Conservation (phyloP, 768 basidiomycete genomes). For the Leccinum disarticulatum region DNA sequence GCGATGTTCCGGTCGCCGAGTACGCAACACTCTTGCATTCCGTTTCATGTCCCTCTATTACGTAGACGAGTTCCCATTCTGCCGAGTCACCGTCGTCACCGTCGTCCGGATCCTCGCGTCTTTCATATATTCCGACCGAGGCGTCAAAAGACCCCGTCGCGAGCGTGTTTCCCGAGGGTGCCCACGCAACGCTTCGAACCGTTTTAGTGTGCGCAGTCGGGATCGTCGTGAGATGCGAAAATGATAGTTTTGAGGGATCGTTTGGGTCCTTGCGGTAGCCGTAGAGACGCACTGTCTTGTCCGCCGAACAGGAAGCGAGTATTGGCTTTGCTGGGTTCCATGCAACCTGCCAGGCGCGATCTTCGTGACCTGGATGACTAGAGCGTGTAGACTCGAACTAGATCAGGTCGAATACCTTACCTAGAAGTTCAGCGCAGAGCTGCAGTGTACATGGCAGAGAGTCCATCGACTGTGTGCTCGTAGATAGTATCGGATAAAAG, state of each 20-base stretch:
- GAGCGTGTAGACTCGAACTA: neutral
- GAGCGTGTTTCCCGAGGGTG: conserved; percentile 81
- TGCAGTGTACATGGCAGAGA: conserved; percentile 11
- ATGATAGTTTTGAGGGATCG: conserved; percentile 27
- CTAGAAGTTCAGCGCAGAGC: conserved; percentile 25
- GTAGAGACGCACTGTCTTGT: conserved; percentile 89
- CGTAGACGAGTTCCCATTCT: conserved; percentile 87
- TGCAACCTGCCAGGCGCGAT: conserved; percentile 83
- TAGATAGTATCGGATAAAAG: too few relatives aligned
- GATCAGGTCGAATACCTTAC: conserved; percentile 9
- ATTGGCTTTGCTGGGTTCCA: conserved; percentile 86
- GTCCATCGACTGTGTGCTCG: neutral
- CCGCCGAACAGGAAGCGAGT: conserved; percentile 91
- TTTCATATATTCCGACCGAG: conserved; percentile 89
- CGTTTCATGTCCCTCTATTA: conserved; percentile 92
- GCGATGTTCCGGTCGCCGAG: conserved; percentile 66
- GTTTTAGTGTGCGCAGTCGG: conserved; percentile 86
- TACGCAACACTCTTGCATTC: conserved; percentile 94
- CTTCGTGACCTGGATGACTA: conserved; percentile 60
- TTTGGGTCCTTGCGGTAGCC: conserved; percentile 45
- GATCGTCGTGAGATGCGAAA: conserved; percentile 63
- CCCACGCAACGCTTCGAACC: conserved; percentile 84
- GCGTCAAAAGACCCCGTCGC: conserved; percentile 95
- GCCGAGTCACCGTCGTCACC: conserved; percentile 33
- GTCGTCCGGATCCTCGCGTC: conserved; percentile 46